Evolutionary conservation across 2,329 filamentous ascomycete species (phyloP), one percentile per base, ranked within the genome.

Genomic region (Fusarium circinatum): DNA sequence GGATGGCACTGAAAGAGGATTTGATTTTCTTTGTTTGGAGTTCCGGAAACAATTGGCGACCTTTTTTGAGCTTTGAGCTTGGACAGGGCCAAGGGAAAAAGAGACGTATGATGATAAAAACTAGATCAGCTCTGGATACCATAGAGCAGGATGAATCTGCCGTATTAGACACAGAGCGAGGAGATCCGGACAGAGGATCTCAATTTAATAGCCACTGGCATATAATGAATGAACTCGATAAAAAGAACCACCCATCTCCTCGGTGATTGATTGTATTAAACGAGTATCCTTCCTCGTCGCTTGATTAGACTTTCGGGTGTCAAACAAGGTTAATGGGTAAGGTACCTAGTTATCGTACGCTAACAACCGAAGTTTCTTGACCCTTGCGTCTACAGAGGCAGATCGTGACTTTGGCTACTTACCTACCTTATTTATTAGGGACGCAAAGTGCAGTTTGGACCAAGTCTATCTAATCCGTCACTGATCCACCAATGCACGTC

Each of bases 21-120:
- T 39, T 72, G 64, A 14, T 72, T 75, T 72, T 59, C 57, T 69
- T 69, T 72, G 71, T 72, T 74, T 54, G 71, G 71, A 75, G 71
- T 74, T 74, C 61, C 66, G 71, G 71, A 42, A 52, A 12, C 59
- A 44, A 68, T 56, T 68, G 48, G 49, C 39, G 62, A 62, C n/a
- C 52, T 68, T 47, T 61, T n/a, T 66, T 44, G 34, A 45, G 52
- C 39, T 26, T 67, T 44, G 34, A 45, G 62, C 39, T 56, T 39
- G 48, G 55, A 24, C 32, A 42, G 48, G 55, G 26, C 32, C 49
- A 52, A 57, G 60, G 51, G 45, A 34, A 74, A 74, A 62, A 42
- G 49, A 54, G 61, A 61, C 38, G 56, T 44, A n/a, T 62, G 57
- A 62, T 52, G 71, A 75, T 68, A 68, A 71, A 71, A 68, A 73